These are phyloP conservation scores for Stagonosporopsis chrysanthemi DNA, from an alignment of 2,329 filamentous ascomycete species.

Conservation along the genomic window DNA sequence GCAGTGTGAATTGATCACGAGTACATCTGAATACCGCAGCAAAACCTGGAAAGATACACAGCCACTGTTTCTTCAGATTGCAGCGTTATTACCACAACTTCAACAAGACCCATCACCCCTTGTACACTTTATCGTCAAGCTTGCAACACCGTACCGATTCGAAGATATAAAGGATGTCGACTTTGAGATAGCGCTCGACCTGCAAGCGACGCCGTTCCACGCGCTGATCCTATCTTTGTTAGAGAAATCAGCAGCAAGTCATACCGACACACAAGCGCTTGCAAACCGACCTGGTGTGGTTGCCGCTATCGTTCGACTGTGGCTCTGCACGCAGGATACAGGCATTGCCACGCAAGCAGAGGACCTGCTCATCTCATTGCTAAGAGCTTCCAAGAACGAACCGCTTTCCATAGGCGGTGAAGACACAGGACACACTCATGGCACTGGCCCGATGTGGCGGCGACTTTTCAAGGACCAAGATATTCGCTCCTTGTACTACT, in stretches of 20 bases:
- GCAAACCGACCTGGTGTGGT: constrained; percentile 65
- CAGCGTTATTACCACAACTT: constrained; percentile 59
- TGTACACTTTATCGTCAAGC: constrained; percentile 60
- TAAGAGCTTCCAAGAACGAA: constrained; percentile 56
- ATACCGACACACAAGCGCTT: constrained; percentile 64
- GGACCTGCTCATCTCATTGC: constrained; percentile 60
- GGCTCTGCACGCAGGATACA: constrained; percentile 64
- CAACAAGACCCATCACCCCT: constrained; percentile 66
- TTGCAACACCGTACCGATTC: constrained; percentile 54
- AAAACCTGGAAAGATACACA: constrained; percentile 40
- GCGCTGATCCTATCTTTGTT: constrained; percentile 63
- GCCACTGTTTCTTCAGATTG: constrained; percentile 55
- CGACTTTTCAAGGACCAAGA: constrained; percentile 67
- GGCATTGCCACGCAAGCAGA: constrained; percentile 63
- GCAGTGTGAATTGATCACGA: constrained; percentile 55
- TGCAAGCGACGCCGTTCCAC: constrained; percentile 61
- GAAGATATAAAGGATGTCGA: constrained; percentile 57
- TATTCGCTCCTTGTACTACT: constrained; percentile 65
- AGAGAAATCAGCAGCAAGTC: constrained; percentile 60
- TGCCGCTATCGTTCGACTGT: constrained; percentile 62
- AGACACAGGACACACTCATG: constrained; percentile 38
- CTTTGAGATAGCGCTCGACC: constrained; percentile 62
- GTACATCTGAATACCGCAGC: constrained; percentile 41
- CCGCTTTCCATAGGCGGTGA: constrained; percentile 50
- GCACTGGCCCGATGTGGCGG: constrained; percentile 62